Conservation (phyloP, 306 rosid species). For the Corylus heterophylla region DNA sequence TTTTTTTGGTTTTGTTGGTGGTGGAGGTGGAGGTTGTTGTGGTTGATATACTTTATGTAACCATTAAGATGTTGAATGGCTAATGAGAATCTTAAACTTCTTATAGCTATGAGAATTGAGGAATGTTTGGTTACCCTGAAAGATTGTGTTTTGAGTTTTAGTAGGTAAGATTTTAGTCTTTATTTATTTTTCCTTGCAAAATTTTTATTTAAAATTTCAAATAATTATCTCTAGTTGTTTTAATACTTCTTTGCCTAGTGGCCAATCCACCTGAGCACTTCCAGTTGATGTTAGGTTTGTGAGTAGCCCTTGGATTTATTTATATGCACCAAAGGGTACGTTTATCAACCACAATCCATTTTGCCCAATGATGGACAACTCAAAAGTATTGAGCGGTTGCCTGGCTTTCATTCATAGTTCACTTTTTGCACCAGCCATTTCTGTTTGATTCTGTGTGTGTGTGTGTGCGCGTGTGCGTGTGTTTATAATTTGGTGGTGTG, state of each 20-base stretch:
- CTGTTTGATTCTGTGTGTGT: neutral
- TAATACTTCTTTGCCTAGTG: neutral
- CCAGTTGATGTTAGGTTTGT: neutral
- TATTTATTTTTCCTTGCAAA: neutral
- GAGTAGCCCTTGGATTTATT: neutral
- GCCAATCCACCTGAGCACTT: neutral
- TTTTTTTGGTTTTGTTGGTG: neutral
- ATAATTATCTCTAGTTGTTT: neutral
- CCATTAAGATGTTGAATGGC: neutral
- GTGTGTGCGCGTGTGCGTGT: too few relatives aligned
- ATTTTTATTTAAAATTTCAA: neutral
- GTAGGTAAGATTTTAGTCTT: neutral
- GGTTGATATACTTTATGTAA: too few relatives aligned
- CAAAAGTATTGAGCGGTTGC: neutral
- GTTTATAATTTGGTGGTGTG: neutral
- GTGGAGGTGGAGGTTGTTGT: neutral
- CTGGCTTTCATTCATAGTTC: neutral
- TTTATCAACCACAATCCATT: neutral
- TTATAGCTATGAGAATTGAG: conserved; percentile 2
- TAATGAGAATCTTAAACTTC: neutral
- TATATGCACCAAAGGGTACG: neutral
- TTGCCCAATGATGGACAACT: neutral
- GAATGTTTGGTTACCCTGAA: neutral
- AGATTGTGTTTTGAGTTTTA: neutral
- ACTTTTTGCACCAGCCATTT: neutral